Conservation (phyloP, 805 yeast genomes). For the Grigorovia yakushimaensis region DNA sequence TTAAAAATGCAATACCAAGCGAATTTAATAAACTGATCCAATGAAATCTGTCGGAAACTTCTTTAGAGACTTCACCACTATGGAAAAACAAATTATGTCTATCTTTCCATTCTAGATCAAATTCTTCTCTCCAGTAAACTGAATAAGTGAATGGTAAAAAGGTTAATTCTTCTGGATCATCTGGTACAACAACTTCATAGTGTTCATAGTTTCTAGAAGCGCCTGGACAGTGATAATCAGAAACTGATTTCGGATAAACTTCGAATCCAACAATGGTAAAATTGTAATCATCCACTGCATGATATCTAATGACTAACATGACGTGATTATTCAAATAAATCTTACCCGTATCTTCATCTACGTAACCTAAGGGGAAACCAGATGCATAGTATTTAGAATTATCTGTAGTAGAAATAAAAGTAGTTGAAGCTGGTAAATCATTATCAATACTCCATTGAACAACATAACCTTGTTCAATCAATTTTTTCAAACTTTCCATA, state of each 20-base stretch:
- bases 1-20: constrained; percentile 48
- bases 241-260: constrained; percentile 75
- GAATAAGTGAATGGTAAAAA: constrained; percentile 73
- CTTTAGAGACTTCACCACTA: constrained; percentile 33
- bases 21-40: constrained; percentile 74
- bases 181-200: constrained; percentile 40
- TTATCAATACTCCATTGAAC: constrained; percentile 81
- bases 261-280: constrained; percentile 79
- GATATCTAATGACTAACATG: constrained; percentile 69
- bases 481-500: constrained; percentile 44
- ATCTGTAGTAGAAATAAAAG: constrained; percentile 51
- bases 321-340: constrained; percentile 69
- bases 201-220: constrained; percentile 51
- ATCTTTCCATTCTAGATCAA: constrained; percentile 48
- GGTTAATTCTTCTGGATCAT: constrained; percentile 28
- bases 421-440: constrained; percentile 74
- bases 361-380: constrained; percentile 78
- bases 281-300: constrained; percentile 36
- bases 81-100: constrained; percentile 69
- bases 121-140: constrained; percentile 81
- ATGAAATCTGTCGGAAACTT: constrained; percentile 46
- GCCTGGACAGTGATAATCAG: constrained; percentile 63
- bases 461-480: constrained; percentile 61
- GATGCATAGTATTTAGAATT: constrained; percentile 67
- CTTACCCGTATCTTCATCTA: constrained; percentile 39